A percentile compares a stretch with the other conserved stretches of the same genome.
phyloP scores from a whole-genome alignment of 768 basidiomycete species.

The Mrakia gelida region DNA sequence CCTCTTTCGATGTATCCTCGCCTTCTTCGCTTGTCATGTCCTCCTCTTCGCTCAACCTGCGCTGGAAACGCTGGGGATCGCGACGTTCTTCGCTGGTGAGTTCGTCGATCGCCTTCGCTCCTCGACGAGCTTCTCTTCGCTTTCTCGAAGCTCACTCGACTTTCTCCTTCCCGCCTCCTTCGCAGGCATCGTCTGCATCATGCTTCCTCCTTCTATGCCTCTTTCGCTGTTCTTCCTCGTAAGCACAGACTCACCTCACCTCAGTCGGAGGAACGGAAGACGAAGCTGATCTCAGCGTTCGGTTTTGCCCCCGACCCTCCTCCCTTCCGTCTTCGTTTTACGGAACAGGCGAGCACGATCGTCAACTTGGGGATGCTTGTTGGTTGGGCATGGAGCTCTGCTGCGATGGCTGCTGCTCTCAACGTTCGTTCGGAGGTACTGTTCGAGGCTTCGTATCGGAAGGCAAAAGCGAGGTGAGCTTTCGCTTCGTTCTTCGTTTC shows the following conservation, averaged over 20 bases:
- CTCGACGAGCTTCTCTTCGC: background rate
- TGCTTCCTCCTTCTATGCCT: constrained; percentile 54
- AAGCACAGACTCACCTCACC: constrained; percentile 34
- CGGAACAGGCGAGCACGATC: constrained; percentile 46
- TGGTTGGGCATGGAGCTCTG: constrained; percentile 57
- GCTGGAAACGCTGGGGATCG: background rate
- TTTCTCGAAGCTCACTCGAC: background rate
- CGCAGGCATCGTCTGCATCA: constrained; percentile 36
- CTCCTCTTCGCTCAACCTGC: constrained; percentile 38
- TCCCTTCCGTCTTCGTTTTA: background rate
- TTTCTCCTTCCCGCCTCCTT: background rate
- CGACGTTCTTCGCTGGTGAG: background rate
- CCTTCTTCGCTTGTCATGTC: constrained; percentile 38
- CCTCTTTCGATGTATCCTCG: constrained; percentile 40
- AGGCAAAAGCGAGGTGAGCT: constrained; percentile 38
- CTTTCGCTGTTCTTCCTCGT: constrained; percentile 53
- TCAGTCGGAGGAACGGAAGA: too few species aligned
- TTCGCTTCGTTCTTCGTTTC: background rate
- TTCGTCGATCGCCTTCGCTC: background rate
- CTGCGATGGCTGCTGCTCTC: constrained; percentile 54
- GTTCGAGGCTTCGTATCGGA: constrained; percentile 31
- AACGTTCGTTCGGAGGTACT: constrained; percentile 43
- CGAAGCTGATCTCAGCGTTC: too few species aligned
- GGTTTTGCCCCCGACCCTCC: too few species aligned
- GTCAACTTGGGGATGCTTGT: constrained; percentile 51